These are phyloP conservation scores for Paspalum vaginatum DNA, from an alignment of 176 grass and related monocot genomes.

Conservation along the genomic window DNA sequence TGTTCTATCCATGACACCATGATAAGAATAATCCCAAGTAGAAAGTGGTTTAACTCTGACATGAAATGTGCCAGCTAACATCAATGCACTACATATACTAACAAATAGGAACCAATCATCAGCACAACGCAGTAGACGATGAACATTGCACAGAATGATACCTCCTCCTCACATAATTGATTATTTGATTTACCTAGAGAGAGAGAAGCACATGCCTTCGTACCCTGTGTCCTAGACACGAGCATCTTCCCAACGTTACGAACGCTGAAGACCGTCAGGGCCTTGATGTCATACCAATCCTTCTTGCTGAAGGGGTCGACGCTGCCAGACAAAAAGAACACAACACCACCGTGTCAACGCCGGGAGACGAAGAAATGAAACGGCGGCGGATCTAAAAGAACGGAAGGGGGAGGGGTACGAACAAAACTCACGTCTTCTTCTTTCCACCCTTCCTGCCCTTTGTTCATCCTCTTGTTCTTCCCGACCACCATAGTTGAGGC, in stretches of 20 bases:
- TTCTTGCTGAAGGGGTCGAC: slow-evolving; percentile 92
- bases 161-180: too few relatives aligned
- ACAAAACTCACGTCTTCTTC: slow-evolving; percentile 78
- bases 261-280: slow-evolving; percentile 63
- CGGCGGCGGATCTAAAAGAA: background rate
- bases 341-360: slow-evolving; percentile 1
- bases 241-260: slow-evolving; percentile 86
- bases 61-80: background rate
- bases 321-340: slow-evolving; percentile 33
- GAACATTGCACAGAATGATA: too few relatives aligned
- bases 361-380: background rate
- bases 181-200: background rate
- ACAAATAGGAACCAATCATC: background rate
- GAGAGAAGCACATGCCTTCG: slow-evolving; percentile 51
- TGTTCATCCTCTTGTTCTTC: slow-evolving; percentile 95
- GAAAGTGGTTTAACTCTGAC: background rate
- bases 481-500: slow-evolving; percentile 54
- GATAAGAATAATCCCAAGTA: background rate
- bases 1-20: too few relatives aligned
- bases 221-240: slow-evolving; percentile 95
- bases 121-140: too few relatives aligned
- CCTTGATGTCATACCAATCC: slow-evolving; percentile 99
- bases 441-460: slow-evolving; percentile 92
- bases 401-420: background rate
- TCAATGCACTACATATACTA: background rate